Conservation (phyloP, 148 eudicot species). For the Silene uniflora region DNA sequence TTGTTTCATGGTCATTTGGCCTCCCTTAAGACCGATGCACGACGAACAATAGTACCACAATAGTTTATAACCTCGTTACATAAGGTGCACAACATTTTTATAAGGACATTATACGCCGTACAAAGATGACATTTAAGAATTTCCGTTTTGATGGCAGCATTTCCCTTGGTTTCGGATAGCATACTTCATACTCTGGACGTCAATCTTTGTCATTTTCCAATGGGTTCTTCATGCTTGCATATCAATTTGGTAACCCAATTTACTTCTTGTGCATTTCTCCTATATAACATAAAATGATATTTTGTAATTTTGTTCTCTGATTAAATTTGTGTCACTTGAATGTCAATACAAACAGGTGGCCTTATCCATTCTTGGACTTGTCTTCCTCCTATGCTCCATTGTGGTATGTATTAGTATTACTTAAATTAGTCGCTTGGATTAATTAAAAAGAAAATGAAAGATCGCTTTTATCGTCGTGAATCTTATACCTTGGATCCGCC, state of each 20-base stretch:
- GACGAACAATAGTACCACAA: too few relatives aligned
- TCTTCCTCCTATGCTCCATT: conserved; percentile 72
- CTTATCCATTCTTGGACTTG: conserved; percentile 95
- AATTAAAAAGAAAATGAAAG: neutral
- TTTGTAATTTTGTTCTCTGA: conserved; percentile 9
- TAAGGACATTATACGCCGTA: too few relatives aligned
- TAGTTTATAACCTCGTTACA: too few relatives aligned
- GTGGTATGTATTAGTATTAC: conserved; percentile 47
- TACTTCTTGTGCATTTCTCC: conserved; percentile 1
- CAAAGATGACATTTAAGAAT: neutral
- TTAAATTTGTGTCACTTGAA: conserved; percentile 7
- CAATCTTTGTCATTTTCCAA: conserved; percentile 60
- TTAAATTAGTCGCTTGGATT: neutral
- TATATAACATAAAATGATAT: neutral
- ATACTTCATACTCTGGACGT: conserved; percentile 74
- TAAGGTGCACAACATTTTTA: too few relatives aligned
- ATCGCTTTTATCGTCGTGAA: too few relatives aligned
- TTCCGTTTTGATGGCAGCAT: conserved; percentile 36
- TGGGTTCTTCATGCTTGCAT: conserved; percentile 79
- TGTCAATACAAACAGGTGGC: conserved; percentile 62
- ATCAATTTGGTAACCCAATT: conserved; percentile 47
- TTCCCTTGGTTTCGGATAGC: conserved; percentile 89
- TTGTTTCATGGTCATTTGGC: too few relatives aligned
- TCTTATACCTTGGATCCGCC: neutral
- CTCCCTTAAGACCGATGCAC: too few relatives aligned